phyloP scores from a whole-genome alignment of 768 basidiomycete species.

The Russula vinacea region DNA sequence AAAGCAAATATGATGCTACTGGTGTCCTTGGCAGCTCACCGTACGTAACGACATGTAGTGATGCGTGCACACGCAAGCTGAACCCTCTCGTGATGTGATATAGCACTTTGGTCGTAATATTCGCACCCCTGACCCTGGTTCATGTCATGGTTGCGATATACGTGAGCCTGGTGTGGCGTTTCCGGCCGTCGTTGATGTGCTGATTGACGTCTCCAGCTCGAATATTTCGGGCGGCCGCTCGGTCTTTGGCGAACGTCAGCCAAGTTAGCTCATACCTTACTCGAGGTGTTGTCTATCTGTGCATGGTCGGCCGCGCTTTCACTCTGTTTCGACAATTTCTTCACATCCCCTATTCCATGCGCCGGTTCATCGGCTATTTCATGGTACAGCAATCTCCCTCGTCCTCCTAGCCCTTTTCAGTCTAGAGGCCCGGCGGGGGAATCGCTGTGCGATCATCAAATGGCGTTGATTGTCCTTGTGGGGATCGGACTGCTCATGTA shows the following conservation, averaged over 20 bases:
- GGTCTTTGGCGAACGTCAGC: constrained; percentile 89
- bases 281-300: constrained; percentile 88
- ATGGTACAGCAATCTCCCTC: constrained; percentile 74
- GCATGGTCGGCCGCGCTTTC: constrained; percentile 90
- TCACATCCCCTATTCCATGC: constrained; percentile 82
- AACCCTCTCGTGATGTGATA: constrained; percentile 8
- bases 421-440: constrained; percentile 50
- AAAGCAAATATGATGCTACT: constrained; percentile 48
- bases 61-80: constrained; percentile 45
- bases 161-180: constrained; percentile 45
- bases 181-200: constrained; percentile 18
- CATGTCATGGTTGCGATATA: constrained; percentile 87
- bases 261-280: constrained; percentile 82
- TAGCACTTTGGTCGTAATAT: constrained; percentile 81
- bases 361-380: constrained; percentile 53
- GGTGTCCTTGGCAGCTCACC: constrained; percentile 79
- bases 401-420: constrained; percentile 42
- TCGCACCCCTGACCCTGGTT: constrained; percentile 75
- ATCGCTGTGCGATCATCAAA: constrained; percentile 67
- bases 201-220: constrained; percentile 53
- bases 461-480: constrained; percentile 74
- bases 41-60: constrained; percentile 4
- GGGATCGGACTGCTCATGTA: constrained; percentile 76
- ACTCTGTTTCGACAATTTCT: constrained; percentile 87
- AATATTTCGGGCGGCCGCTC: constrained; percentile 88